phyloP scores from a whole-genome alignment of 371 early-diverging fungal genomes.

The Lichtheimia hyalospora region DNA sequence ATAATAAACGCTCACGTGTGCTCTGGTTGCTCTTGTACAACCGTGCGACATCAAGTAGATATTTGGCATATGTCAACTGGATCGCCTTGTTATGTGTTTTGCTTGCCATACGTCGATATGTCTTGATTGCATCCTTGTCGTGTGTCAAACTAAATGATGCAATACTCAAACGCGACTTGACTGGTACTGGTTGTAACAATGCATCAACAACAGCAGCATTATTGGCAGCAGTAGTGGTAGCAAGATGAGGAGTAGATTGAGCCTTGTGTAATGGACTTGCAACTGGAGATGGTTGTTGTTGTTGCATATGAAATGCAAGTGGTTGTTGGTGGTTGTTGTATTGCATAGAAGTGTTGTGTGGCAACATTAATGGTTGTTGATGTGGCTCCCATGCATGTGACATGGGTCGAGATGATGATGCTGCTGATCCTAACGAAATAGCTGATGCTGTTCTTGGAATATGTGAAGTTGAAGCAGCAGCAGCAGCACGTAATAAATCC shows the following conservation, averaged over 20 bases:
- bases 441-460: conserved; percentile 2
- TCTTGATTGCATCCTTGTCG: conserved; percentile 39
- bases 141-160: conserved; percentile 27
- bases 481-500: conserved; percentile 3
- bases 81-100: conserved; percentile 70
- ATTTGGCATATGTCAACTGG: conserved; percentile 76
- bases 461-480: neutral
- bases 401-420: conserved; percentile 1
- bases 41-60: conserved; percentile 54
- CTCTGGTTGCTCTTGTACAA: conserved; percentile 4
- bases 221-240: neutral
- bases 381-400: conserved; percentile 1
- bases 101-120: conserved; percentile 75
- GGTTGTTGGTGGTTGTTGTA: no score
- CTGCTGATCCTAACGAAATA: neutral
- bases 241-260: conserved; percentile 5
- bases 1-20: conserved; percentile 27
- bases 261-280: conserved; percentile 8
- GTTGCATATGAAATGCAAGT: neutral
- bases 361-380: neutral
- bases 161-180: conserved; percentile 13
- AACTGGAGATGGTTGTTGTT: conserved; percentile 1
- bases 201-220: neutral
- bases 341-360: neutral
- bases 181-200: neutral